These are phyloP conservation scores for Canna indica DNA, from an alignment of 176 grass and related monocot genomes.

Conservation along the genomic window DNA sequence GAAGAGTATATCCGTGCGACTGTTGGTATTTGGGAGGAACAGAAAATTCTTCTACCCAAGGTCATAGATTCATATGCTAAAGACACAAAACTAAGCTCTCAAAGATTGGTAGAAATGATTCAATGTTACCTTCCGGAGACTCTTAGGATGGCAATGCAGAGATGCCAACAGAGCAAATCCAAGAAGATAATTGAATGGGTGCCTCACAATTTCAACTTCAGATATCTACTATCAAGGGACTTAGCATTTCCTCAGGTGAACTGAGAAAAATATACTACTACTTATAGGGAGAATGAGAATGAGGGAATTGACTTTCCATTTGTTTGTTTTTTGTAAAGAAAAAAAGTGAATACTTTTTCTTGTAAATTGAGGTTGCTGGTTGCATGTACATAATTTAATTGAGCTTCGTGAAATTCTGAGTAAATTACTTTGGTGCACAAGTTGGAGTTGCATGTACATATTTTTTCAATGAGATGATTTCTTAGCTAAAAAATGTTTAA, in stretches of 20 bases:
- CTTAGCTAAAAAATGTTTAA: too few species aligned
- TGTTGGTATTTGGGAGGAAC: conserved; percentile 72
- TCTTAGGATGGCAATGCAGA: conserved; percentile 69
- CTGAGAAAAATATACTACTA: conserved; percentile 14
- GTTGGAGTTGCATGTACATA: too few species aligned
- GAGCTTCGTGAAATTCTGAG: not conserved
- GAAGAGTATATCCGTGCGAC: conserved; percentile 88
- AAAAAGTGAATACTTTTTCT: not conserved
- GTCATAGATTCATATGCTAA: conserved; percentile 67
- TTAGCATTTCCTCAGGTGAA: conserved; percentile 72
- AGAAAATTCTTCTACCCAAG: conserved; percentile 83
- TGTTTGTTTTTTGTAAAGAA: not conserved
- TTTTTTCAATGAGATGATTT: too few species aligned
- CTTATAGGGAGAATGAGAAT: not conserved
- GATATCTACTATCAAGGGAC: conserved; percentile 70
- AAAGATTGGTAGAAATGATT: conserved; percentile 74
- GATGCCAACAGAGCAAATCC: conserved; percentile 61
- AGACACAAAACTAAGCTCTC: conserved; percentile 61
- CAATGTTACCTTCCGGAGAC: conserved; percentile 74
- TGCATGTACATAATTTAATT: not conserved
- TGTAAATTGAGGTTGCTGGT: not conserved
- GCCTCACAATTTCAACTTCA: conserved; percentile 61
- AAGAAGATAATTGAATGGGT: conserved; percentile 85
- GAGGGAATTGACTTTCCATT: not conserved
- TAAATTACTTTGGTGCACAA: too few species aligned